Evolutionary conservation across 2,329 filamentous ascomycete genomes (phyloP).

Genomic region (Phaeomoniella chlamydospora): DNA sequence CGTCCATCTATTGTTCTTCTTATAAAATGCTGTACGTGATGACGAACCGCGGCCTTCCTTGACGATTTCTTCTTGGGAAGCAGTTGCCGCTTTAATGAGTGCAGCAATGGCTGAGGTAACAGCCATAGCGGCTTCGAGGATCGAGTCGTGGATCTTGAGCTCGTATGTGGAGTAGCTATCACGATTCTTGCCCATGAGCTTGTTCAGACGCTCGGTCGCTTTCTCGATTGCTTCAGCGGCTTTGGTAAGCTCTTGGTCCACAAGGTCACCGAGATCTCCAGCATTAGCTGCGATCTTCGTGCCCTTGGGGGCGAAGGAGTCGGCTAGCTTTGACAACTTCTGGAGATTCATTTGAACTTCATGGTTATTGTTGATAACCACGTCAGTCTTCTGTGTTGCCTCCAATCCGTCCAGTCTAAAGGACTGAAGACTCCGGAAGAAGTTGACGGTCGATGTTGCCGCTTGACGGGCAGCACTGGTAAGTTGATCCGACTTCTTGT

Average conservation of each 20-base stretch:
- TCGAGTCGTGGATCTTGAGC: constrained; percentile 87
- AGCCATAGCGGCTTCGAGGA: constrained; percentile 80
- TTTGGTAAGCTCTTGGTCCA: constrained; percentile 82
- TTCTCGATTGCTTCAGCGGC: constrained; percentile 92
- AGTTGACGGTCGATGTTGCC: constrained; percentile 75
- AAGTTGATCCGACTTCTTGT: constrained; percentile 82
- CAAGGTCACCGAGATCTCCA: constrained; percentile 83
- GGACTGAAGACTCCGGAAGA: constrained; percentile 88
- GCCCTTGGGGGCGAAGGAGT: constrained; percentile 79
- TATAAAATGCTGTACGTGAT: constrained; percentile 90
- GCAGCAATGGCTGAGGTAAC: constrained; percentile 89
- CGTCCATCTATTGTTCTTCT: constrained; percentile 99
- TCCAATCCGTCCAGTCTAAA: constrained; percentile 88
- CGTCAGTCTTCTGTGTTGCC: constrained; percentile 82
- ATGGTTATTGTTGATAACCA: constrained; percentile 94
- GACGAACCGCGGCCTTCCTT: constrained; percentile 78
- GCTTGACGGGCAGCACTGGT: constrained; percentile 71
- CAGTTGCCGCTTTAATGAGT: constrained; percentile 87
- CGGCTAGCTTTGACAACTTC: constrained; percentile 82
- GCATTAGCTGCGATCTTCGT: constrained; percentile 62
- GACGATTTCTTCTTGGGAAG: constrained; percentile 91
- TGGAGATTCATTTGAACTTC: constrained; percentile 92
- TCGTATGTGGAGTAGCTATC: constrained; percentile 95
- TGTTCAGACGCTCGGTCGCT: constrained; percentile 74
- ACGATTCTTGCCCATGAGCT: constrained; percentile 89